These are phyloP conservation scores for Mycena haematopus DNA, from an alignment of 768 basidiomycete genomes.

Conservation along the genomic window DNA sequence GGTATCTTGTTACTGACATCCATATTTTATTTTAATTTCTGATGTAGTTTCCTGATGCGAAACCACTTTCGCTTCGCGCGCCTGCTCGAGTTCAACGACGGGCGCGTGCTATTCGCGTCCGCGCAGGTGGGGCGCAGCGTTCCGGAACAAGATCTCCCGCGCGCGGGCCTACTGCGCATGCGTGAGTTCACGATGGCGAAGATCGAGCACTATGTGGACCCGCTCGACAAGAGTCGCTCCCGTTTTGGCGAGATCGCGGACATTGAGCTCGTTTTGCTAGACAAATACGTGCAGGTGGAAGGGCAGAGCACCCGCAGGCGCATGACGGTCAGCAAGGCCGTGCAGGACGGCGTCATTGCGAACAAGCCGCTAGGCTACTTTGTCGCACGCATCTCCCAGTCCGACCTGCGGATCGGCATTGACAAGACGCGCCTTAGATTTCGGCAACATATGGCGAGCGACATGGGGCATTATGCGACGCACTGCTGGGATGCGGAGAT, in stretches of 20 bases:
- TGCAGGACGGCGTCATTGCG: conserved; percentile 84
- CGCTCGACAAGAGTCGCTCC: conserved; percentile 84
- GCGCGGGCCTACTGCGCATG: conserved; percentile 94
- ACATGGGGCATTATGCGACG: conserved; percentile 99
- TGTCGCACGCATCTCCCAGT: conserved; percentile 88
- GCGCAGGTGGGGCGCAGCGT: conserved; percentile 95
- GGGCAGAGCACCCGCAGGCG: conserved; percentile 69
- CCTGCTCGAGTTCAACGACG: conserved; percentile 97
- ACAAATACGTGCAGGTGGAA: conserved; percentile 80
- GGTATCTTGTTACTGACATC: neutral
- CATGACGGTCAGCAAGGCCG: conserved; percentile 89
- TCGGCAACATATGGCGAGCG: conserved; percentile 98
- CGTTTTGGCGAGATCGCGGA: conserved; percentile 85
- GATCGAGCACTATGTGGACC: conserved; percentile 99
- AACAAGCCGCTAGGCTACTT: conserved; percentile 99
- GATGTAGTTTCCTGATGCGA: conserved; percentile 86
- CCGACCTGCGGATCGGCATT: conserved; percentile 91
- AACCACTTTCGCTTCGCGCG: conserved; percentile 98
- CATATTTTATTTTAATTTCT: neutral
- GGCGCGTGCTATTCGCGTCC: conserved; percentile 94
- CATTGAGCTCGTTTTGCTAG: conserved; percentile 76
- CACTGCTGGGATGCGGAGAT: conserved; percentile 99
- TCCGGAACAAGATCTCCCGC: conserved; percentile 99
- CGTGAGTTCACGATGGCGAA: conserved; percentile 99
- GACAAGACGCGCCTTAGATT: conserved; percentile 84